phyloP scores from a whole-genome alignment of 2,329 filamentous ascomycete species.

The Aspergillus aculeatus region DNA sequence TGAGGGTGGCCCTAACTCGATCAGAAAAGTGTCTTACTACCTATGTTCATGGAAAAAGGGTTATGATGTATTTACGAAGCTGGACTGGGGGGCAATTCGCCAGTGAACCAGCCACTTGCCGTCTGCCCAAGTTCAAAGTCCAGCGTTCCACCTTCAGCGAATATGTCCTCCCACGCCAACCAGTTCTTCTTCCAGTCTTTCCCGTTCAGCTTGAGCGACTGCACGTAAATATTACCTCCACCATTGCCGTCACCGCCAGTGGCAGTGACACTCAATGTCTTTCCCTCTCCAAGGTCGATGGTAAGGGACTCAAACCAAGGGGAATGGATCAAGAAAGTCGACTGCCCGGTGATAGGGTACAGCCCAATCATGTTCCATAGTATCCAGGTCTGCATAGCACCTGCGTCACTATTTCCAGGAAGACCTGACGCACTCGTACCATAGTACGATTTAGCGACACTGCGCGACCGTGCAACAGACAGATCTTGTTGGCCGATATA shows the following conservation, averaged over 20 bases:
- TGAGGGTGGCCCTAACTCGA: neutral
- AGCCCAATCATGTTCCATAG: conserved; percentile 69
- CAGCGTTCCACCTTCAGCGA: conserved; percentile 61
- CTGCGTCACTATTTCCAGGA: conserved; percentile 69
- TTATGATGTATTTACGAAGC: conserved; percentile 33
- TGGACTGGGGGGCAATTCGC: conserved; percentile 61
- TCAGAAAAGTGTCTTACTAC: neutral
- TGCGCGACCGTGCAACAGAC: conserved; percentile 58
- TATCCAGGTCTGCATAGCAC: conserved; percentile 70
- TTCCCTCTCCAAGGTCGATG: conserved; percentile 57
- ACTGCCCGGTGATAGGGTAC: conserved; percentile 67
- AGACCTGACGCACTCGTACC: conserved; percentile 55
- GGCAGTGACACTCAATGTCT: conserved; percentile 55
- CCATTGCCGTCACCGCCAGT: conserved; percentile 49
- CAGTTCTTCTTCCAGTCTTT: conserved; percentile 61
- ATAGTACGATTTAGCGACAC: conserved; percentile 61
- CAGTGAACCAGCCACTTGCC: conserved; percentile 58
- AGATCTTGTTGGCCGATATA: conserved; percentile 64
- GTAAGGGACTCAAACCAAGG: conserved; percentile 63
- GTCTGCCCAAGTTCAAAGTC: conserved; percentile 62
- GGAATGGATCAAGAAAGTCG: conserved; percentile 64
- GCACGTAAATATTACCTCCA: conserved; percentile 57
- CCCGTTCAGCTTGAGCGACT: conserved; percentile 66
- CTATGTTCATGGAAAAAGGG: neutral
- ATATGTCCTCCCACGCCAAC: conserved; percentile 66